Conservation (phyloP, 108 stramenopile genomes). For the Skeletonema tropicum region DNA sequence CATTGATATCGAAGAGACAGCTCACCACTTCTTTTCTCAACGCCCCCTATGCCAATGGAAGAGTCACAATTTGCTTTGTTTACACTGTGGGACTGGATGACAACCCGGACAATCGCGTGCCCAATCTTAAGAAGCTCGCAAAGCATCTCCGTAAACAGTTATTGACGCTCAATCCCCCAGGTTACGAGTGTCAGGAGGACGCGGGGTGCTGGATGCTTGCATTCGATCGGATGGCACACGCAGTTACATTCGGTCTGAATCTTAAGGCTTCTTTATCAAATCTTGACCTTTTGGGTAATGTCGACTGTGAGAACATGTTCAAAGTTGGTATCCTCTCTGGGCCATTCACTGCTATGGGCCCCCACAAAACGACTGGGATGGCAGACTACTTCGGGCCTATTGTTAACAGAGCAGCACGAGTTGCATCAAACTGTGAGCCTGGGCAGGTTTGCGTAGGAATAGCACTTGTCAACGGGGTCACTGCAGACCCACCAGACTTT, state of each 20-base stretch:
- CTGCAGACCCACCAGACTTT: conserved; percentile 31
- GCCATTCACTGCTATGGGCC: conserved; percentile 40
- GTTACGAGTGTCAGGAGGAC: conserved; percentile 48
- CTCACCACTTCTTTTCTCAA: conserved; percentile 39
- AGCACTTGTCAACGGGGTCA: conserved; percentile 17
- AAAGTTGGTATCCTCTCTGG: conserved; percentile 43
- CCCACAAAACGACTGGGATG: conserved; percentile 15
- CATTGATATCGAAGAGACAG: conserved; percentile 34
- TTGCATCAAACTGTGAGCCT: conserved; percentile 30
- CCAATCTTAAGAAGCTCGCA: conserved; percentile 27
- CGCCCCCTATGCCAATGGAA: conserved; percentile 46
- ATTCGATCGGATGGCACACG: conserved; percentile 32
- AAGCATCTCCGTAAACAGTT: conserved; percentile 34
- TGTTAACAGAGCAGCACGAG: conserved; percentile 36
- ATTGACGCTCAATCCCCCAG: conserved; percentile 26
- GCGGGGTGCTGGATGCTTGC: conserved; percentile 45
- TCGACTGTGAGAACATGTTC: conserved; percentile 23
- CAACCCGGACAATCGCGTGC: not conserved
- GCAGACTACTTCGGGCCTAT: conserved; percentile 50
- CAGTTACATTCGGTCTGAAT: conserved; percentile 34
- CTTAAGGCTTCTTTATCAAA: conserved; percentile 21
- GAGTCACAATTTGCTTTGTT: conserved; percentile 43
- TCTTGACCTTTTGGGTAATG: conserved; percentile 12
- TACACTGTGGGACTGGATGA: conserved; percentile 38
- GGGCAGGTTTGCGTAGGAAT: conserved; percentile 30